phyloP scores from a whole-genome alignment of 2,329 filamentous ascomycete species.

The Ophiocordyceps unilateralis region DNA sequence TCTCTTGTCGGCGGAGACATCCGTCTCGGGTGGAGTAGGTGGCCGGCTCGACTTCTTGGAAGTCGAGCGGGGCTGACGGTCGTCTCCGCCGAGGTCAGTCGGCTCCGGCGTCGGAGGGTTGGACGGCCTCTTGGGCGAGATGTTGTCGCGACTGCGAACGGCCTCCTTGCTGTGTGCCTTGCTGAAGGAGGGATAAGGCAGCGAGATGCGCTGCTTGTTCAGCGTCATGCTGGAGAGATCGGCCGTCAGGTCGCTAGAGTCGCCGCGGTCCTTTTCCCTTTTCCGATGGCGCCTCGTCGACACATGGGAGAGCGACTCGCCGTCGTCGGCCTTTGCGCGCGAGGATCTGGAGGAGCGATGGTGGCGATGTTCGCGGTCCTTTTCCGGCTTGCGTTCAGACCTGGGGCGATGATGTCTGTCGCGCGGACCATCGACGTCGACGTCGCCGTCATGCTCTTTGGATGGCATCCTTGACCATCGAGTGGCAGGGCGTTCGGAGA shows the following conservation, averaged over 20 bases:
- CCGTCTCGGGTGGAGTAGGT: constrained; percentile 48
- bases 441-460: constrained; percentile 20
- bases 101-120: constrained; percentile 51
- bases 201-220: constrained; percentile 28
- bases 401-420: constrained; percentile 23
- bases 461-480: constrained; percentile 21
- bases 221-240: constrained; percentile 22
- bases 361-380: constrained; percentile 17
- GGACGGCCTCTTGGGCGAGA: constrained; percentile 14
- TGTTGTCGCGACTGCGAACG: constrained; percentile 44
- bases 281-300: constrained; percentile 16
- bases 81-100: constrained; percentile 41
- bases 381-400: constrained; percentile 19
- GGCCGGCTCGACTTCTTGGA: constrained; percentile 29
- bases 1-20: constrained; percentile 29
- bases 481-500: background rate
- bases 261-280: constrained; percentile 17
- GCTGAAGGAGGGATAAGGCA: constrained; percentile 70
- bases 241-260: constrained; percentile 30
- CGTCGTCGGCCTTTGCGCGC: constrained; percentile 22
- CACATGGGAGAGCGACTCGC: constrained; percentile 22
- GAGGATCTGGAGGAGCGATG: constrained; percentile 24
- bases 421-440: constrained; percentile 17
- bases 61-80: constrained; percentile 27
- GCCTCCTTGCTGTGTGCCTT: constrained; percentile 86